Evolutionary conservation across 345 rosid species (phyloP), one percentile per base, ranked within the genome.

Genomic region (Rhodamnia rubescens): DNA sequence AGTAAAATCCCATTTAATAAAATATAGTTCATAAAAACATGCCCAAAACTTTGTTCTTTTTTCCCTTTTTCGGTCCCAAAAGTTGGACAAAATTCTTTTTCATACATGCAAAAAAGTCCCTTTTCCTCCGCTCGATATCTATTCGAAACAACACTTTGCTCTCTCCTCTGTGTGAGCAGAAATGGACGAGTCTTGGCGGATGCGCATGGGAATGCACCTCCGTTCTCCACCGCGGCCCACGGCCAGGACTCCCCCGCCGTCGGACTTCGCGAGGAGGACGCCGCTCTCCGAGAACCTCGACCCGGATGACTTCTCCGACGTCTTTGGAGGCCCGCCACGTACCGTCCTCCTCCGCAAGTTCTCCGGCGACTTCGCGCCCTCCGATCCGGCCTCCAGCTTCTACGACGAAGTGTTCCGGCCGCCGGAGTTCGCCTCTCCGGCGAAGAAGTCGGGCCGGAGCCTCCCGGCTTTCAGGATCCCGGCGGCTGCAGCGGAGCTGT

Each of bases 151-250:
- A 15, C 15, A 12, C 36, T 49, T 15, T 74, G 24, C 47, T n/a
- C 80, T 44, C 20, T 22, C n/a, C 47, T 27, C 83, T n/a, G 12
- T 82, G 78, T 4, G 22, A 69, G 36, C 74, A 32, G 9, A 56
- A 18, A 95, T 96, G 99, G 99, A 96, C 78, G 97, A 95, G 83
- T 93, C 97, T 0, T 95, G 98, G 99, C 88, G 96, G 49, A 92
- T 91, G 93, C 91, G 91, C 42, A 93, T 96, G 92, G 98, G 94
- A 86, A 90, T 89, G 89, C 59, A 89, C 3, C 84, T 90, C 90
- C 87, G 83, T 74, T 91, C 93, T 80, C 93, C 90, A 50, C 93
- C 92, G 11, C 92, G 86, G 84, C 90, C 95, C 53, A 85, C 88
- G 88, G 93, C 74, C 51, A 21, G 27, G 59, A 53, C 85, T 26